These are phyloP conservation scores for Monilinia vaccinii-corymbosi DNA, from an alignment of 2,329 filamentous ascomycete species.

Conservation along the genomic window DNA sequence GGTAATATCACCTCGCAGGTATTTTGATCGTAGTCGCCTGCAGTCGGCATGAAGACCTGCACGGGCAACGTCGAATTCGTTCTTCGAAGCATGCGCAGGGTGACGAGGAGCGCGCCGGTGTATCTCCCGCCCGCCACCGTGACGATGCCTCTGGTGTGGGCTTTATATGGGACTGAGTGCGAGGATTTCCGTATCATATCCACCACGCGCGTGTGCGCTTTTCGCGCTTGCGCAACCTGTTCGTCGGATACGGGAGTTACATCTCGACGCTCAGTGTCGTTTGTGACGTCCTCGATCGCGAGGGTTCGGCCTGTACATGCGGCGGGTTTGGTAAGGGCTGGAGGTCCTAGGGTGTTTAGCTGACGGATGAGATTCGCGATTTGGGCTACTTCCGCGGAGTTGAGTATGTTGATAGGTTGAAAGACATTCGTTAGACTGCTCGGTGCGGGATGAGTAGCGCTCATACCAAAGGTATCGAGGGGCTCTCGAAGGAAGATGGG, in stretches of 20 bases:
- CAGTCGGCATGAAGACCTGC: constrained; percentile 33
- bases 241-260: constrained; percentile 1
- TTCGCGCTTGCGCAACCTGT: not conserved
- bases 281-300: not conserved
- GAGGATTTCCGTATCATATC: not conserved
- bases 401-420: too few species aligned
- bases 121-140: constrained; percentile 32
- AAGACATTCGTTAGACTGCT: not conserved
- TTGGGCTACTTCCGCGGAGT: too few species aligned
- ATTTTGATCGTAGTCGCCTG: constrained; percentile 30
- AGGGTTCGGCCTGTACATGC: not conserved
- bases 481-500: not conserved
- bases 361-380: not conserved
- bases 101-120: constrained; percentile 32
- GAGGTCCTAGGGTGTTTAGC: not conserved
- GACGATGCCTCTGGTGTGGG: constrained; percentile 31
- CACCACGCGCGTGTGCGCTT: not conserved
- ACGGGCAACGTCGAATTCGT: constrained; percentile 33
- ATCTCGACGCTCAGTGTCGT: constrained; percentile 2
- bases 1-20: constrained; percentile 33
- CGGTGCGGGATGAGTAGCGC: not conserved
- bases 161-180: not conserved
- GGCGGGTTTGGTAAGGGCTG: not conserved
- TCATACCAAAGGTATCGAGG: not conserved
- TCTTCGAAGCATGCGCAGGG: constrained; percentile 33